Evolutionary conservation across 345 rosid genomes (phyloP), one percentile per base, ranked within the genome.

Genomic region (Lepidium aucheri): DNA sequence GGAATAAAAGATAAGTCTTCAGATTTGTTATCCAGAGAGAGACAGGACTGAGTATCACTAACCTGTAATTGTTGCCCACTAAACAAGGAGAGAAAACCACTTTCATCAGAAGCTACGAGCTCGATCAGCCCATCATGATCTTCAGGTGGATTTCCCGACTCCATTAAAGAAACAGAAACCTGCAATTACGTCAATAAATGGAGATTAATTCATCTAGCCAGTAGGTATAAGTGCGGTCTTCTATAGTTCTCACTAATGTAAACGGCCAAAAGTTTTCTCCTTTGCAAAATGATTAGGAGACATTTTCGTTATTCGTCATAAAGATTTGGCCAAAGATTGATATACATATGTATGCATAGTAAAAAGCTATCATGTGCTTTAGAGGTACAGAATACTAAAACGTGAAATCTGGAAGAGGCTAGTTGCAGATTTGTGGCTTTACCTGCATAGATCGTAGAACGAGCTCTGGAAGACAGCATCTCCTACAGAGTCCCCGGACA

Each of bases 41-140:
- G 60, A 39, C 7, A 50, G 22, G 58, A 30, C 11, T 18, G 32
- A 46, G 49, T 36, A 63, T 47, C 20, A 46, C 72, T 68, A 47
- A 93, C 98, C 91, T 93, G 94, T 75, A 88, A 62, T 50, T 94
- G 97, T 64, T 82, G 96, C 84, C 79, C 89, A 74, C 99, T 94
- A 63, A 90, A 94, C 68, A 94, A 83, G 61, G 82, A 79, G 68
- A 88, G 81, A 68, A 79, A 81, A 55, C 95, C 97, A 50, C 76
- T 73, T 61, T 94, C 90, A 16, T 76, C 60, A 76, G 86, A 77
- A 12, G 95, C 81, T 34, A 88, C 90, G 14, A 94, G 85, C 74
- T 90, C 99, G 43, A 88, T 83, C 64, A 90, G 76, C 55, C 84
- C 90, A 52, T 94, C 89, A 51, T 86, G 95, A 70, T 67, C 79